Conservation (phyloP, 2,329 filamentous ascomycete genomes). For the Aureobasidium lini region DNA sequence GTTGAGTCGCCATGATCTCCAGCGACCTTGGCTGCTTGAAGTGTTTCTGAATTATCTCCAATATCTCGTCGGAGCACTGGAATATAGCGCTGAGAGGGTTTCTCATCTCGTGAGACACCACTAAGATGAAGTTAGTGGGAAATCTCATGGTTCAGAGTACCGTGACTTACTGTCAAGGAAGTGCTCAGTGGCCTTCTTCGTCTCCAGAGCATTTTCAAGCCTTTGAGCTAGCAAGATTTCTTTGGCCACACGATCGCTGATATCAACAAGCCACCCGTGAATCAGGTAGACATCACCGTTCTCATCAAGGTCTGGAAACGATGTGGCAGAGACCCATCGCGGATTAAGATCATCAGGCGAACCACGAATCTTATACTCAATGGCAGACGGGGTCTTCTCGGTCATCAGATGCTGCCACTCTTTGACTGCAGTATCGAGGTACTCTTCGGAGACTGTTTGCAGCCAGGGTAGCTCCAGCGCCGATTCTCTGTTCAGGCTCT, state of each 20-base stretch:
- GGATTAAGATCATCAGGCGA: neutral
- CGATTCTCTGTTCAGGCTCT: neutral
- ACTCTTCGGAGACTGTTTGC: neutral
- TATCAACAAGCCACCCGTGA: constrained; percentile 38
- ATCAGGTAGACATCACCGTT: constrained; percentile 31
- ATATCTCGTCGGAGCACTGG: constrained; percentile 30
- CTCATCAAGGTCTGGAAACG: constrained; percentile 21
- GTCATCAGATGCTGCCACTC: neutral
- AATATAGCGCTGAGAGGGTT: constrained; percentile 24
- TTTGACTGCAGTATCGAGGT: neutral
- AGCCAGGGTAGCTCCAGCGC: neutral
- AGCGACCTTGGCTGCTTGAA: neutral
- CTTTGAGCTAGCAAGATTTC: constrained; percentile 28
- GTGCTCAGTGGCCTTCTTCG: constrained; percentile 29
- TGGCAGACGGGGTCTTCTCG: neutral
- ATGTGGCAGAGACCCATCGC: constrained; percentile 6
- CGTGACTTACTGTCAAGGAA: constrained; percentile 26
- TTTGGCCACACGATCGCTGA: constrained; percentile 37
- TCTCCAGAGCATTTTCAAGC: constrained; percentile 29
- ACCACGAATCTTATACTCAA: neutral
- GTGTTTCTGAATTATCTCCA: neutral
- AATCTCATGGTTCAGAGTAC: too few species aligned
- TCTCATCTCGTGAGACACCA: constrained; percentile 30
- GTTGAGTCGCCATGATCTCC: constrained; percentile 16
- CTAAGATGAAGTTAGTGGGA: constrained; percentile 28